A percentile compares a stretch with the other conserved stretches of the same genome.
These are phyloP conservation scores for Zygoascus tannicola DNA, from an alignment of 805 yeast genomes.

Conservation along the genomic window DNA sequence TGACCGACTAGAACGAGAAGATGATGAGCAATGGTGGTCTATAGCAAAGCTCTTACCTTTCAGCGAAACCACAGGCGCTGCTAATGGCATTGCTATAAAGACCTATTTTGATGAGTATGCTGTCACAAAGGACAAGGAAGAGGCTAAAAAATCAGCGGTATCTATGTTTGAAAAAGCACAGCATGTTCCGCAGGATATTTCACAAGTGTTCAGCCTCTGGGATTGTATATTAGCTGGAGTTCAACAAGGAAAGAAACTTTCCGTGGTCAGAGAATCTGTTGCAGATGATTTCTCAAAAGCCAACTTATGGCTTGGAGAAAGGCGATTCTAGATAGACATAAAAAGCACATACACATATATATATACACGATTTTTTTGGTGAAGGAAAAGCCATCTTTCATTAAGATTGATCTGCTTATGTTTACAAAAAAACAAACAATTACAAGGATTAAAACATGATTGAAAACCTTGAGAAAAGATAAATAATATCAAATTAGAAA, in stretches of 20 bases:
- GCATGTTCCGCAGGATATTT: conserved; percentile 19
- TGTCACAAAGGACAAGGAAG: background rate
- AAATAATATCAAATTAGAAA: too few relatives aligned
- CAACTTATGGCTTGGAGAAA: conserved; percentile 5
- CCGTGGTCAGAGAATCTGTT: background rate
- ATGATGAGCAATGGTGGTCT: conserved; percentile 47
- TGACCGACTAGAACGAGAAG: conserved; percentile 38
- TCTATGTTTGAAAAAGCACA: conserved; percentile 21
- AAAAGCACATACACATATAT: too few relatives aligned
- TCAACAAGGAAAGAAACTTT: conserved; percentile 13
- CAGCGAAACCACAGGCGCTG: conserved; percentile 47
- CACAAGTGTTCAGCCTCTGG: conserved; percentile 24
- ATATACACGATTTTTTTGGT: too few relatives aligned
- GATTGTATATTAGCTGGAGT: conserved; percentile 15
- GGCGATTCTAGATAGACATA: background rate
- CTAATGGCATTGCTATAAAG: conserved; percentile 52
- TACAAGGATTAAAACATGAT: too few relatives aligned
- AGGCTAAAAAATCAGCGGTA: conserved; percentile 13
- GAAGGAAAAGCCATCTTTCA: too few relatives aligned
- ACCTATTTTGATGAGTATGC: conserved; percentile 38
- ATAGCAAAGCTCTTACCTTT: conserved; percentile 56
- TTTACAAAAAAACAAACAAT: too few relatives aligned
- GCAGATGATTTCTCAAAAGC: conserved; percentile 2
- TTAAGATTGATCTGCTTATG: too few relatives aligned
- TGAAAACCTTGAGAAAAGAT: too few relatives aligned